Conservation (phyloP, 805 yeast species). For the Wickerhamomyces bovis region DNA sequence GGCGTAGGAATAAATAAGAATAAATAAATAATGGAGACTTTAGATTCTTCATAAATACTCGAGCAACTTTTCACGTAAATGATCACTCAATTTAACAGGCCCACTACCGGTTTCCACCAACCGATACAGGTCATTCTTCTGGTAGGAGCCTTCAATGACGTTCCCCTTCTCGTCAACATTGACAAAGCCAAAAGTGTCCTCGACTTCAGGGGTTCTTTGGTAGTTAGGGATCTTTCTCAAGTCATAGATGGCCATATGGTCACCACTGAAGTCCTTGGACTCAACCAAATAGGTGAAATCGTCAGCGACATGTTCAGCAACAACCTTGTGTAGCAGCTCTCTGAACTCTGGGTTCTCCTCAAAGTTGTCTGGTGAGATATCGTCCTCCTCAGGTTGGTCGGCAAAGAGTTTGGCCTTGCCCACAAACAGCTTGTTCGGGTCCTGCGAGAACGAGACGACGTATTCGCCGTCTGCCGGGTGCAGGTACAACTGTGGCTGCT, state of each 20-base stretch:
- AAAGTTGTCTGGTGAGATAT: slow-evolving; percentile 6
- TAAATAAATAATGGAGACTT: slow-evolving; percentile 22
- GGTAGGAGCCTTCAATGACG: slow-evolving; percentile 50
- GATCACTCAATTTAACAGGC: slow-evolving; percentile 46
- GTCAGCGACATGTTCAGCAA: slow-evolving; percentile 24
- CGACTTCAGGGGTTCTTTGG: slow-evolving; percentile 64
- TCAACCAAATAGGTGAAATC: slow-evolving; percentile 54
- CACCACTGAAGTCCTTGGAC: slow-evolving; percentile 44
- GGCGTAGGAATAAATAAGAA: not conserved
- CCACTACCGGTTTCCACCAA: slow-evolving; percentile 39
- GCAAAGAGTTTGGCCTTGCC: slow-evolving; percentile 4
- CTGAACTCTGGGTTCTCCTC: slow-evolving; percentile 8
- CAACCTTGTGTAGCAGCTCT: slow-evolving; percentile 3
- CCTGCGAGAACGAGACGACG: slow-evolving; percentile 11
- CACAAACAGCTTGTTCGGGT: slow-evolving; percentile 6
- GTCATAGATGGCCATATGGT: slow-evolving; percentile 68
- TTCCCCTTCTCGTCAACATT: slow-evolving; percentile 48
- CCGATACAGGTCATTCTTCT: slow-evolving; percentile 55
- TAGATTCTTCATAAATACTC: not conserved
- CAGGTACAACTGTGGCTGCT: slow-evolving; percentile 12
- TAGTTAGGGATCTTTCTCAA: slow-evolving; percentile 57
- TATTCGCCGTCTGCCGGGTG: slow-evolving; percentile 4
- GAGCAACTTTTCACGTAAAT: slow-evolving; percentile 34
- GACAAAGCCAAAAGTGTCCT: slow-evolving; percentile 66
- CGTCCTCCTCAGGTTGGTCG: not conserved